Evolutionary conservation across 768 basidiomycete species (phyloP), one percentile per base, ranked within the genome.

Genomic region (Dentipellis sp.): DNA sequence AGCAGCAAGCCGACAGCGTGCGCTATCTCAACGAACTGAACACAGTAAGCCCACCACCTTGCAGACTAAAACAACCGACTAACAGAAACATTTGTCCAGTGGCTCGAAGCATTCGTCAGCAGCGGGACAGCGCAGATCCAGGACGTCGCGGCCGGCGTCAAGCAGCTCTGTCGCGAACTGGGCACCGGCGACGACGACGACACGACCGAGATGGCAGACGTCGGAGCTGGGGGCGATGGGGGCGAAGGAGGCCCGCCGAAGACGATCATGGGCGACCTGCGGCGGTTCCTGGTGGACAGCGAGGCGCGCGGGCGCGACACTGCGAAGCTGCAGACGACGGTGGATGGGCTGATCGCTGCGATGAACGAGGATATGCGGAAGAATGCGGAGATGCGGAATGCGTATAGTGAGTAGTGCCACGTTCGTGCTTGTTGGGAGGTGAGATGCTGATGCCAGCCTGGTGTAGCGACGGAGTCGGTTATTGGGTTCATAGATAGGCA

Each of bases 101-200:
- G 91, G 91, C 77, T 94, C 42, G 91, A 93, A 62, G 72, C 81
- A 2, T 91, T 92, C 66, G 88, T 91, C 39, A 82, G 81, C 40
- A 82, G 83, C 46, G 84, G 86, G n/a, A 84, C 83, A 0, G 77
- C 79, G 12, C 87, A 91, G 59, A 83, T 89, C 21, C 79, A 85
- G 62, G 70, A 72, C 37, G 73, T 91, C 12, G 78, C 82, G 10
- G 72, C 73, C 16, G 78, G 78, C 51, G 71, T 91, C 1, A 80
- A 87, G 37, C 75, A 78, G 22, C 71, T 93, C 21, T 82, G 79
- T 62, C 66, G 71, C 55, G 74, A 78, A 21, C 68, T 89, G 4
- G 82, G 82, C 1, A 57, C 63, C 16, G 46, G 54, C 4, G 56
- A 62, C 14, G 66, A 66, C 40, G 47, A 58, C 29, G 29, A 29